Evolutionary conservation across 139 green algal genomes (phyloP).

Genomic region (Gonium pectorale): DNA sequence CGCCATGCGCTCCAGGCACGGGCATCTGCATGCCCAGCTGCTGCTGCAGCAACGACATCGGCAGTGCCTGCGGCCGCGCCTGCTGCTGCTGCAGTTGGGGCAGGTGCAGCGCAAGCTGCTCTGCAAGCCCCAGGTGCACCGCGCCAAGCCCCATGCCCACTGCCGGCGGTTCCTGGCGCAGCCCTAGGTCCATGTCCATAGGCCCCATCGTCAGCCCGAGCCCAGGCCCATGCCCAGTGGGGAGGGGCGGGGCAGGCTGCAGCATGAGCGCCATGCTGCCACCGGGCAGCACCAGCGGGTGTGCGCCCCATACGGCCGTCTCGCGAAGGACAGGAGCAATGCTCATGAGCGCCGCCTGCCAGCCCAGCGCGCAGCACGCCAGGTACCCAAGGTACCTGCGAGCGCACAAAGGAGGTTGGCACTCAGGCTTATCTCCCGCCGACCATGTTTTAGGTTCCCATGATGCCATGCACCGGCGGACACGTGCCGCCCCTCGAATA

Average conservation of each 20-base stretch:
- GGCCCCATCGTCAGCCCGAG: no score
- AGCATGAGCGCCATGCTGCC: background rate
- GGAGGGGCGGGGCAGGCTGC: background rate
- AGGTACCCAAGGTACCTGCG: constrained; percentile 43
- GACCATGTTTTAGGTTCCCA: no score
- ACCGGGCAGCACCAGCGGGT: constrained; percentile 7
- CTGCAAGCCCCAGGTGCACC: background rate
- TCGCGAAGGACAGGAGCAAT: background rate
- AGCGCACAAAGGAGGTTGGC: no score
- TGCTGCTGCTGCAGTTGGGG: background rate
- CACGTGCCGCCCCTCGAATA: no score
- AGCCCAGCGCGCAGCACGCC: constrained; percentile 37
- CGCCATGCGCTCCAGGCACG: no score
- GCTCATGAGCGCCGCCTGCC: background rate
- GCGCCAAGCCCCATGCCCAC: background rate
- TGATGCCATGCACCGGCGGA: no score
- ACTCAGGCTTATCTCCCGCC: no score
- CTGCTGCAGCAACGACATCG: no score
- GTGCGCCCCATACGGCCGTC: background rate
- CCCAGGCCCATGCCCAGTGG: background rate
- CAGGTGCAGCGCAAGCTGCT: background rate
- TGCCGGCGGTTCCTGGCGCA: background rate
- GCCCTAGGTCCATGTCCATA: background rate
- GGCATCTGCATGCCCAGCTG: no score
- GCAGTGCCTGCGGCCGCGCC: background rate